phyloP scores from a whole-genome alignment of 1,284 basidiomycete species.

The Mycosarcoma mackinlayi region DNA sequence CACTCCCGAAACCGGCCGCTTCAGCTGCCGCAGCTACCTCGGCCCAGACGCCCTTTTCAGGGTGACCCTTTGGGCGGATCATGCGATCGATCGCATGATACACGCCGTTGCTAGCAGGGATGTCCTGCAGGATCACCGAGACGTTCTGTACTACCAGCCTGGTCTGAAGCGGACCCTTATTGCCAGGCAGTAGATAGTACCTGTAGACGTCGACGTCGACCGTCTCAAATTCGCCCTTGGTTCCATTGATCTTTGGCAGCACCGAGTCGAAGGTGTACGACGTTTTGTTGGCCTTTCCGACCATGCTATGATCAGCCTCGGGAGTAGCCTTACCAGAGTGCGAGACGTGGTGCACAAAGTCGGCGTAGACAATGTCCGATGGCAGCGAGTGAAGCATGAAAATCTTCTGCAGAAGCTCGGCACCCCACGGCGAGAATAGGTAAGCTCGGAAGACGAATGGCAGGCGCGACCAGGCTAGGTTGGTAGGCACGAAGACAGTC shows the following conservation, averaged over 20 bases:
- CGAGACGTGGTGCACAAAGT: constrained; percentile 70
- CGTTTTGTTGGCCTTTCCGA: constrained; percentile 45
- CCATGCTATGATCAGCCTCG: neutral
- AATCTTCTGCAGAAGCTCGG: constrained; percentile 74
- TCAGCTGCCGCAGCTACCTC: constrained; percentile 32
- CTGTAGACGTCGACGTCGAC: constrained; percentile 56
- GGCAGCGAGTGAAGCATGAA: constrained; percentile 78
- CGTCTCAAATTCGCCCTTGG: constrained; percentile 45
- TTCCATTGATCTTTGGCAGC: constrained; percentile 35
- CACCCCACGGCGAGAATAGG: constrained; percentile 78
- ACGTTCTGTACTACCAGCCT: constrained; percentile 73
- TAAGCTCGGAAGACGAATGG: constrained; percentile 74
- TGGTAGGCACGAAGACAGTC: constrained; percentile 77
- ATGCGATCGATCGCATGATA: constrained; percentile 73
- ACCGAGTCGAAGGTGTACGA: constrained; percentile 52
- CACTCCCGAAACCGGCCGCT: constrained; percentile 36
- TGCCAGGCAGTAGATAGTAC: constrained; percentile 52
- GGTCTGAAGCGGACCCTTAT: constrained; percentile 70
- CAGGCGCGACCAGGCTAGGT: constrained; percentile 75
- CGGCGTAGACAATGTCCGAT: constrained; percentile 73
- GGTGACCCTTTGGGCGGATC: constrained; percentile 48
- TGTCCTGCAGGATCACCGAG: constrained; percentile 72
- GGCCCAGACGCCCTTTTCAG: constrained; percentile 47
- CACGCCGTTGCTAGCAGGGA: constrained; percentile 76
- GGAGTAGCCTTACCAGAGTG: constrained; percentile 9